phyloP scores from a whole-genome alignment of 169 alveolate species.

The Plasmodium blacklocki region DNA sequence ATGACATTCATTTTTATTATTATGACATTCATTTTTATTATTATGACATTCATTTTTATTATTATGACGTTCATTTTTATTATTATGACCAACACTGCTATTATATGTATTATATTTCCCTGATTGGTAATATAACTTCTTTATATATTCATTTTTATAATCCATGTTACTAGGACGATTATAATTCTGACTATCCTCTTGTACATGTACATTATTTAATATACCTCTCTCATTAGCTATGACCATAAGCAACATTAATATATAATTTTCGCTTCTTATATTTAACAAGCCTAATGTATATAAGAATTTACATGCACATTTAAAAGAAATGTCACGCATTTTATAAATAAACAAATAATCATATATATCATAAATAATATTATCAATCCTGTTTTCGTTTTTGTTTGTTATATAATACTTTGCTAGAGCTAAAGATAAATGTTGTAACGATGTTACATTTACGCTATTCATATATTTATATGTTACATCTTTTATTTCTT shows the following conservation, averaged over 20 bases:
- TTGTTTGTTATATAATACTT: conserved; percentile 41
- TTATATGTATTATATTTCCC: neutral
- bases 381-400: conserved; percentile 2
- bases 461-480: conserved; percentile 57
- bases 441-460: conserved; percentile 57
- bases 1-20: neutral
- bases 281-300: conserved; percentile 47
- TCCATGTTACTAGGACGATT: neutral
- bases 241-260: conserved; percentile 20
- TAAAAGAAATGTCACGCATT: conserved; percentile 42
- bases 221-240: conserved; percentile 32
- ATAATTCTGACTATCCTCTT: neutral
- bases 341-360: conserved; percentile 51
- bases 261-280: conserved; percentile 45
- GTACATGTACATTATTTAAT: neutral
- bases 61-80: neutral
- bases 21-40: neutral
- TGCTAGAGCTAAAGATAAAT: conserved; percentile 47
- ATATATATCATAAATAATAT: conserved; percentile 34
- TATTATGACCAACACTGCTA: neutral
- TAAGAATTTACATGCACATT: conserved; percentile 65
- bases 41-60: neutral
- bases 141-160: neutral
- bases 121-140: neutral
- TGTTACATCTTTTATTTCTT: conserved; percentile 44